A percentile compares a stretch with the other conserved stretches of the same genome.
phyloP scores from a whole-genome alignment of 352 stramenopile species.

The Pythium phragmiticola region DNA sequence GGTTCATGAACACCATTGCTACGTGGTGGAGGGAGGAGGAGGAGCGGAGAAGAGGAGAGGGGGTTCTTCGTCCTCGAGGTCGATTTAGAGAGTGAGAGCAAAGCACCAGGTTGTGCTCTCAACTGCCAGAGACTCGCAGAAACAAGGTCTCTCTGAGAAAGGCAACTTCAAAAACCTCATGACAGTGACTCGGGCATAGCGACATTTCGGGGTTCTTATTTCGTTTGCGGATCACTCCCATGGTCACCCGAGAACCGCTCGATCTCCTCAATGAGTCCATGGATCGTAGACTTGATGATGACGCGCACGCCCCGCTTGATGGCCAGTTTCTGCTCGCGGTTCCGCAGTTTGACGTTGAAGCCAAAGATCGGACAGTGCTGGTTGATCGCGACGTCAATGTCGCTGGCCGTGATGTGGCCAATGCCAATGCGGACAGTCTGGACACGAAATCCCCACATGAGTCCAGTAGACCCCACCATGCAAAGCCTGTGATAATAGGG shows the following conservation, averaged over 20 bases:
- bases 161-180: background rate
- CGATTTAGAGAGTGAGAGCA: background rate
- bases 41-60: background rate
- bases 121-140: background rate
- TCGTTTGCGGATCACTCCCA: background rate
- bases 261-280: conserved; percentile 81
- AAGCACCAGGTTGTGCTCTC: too few relatives aligned
- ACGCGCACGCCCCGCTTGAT: conserved; percentile 57
- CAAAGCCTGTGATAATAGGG: background rate
- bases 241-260: conserved; percentile 19
- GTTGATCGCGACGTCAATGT: conserved; percentile 82
- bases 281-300: conserved; percentile 67
- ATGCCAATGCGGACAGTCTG: conserved; percentile 80
- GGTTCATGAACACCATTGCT: background rate
- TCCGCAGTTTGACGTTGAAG: conserved; percentile 76
- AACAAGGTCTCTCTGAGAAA: background rate
- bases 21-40: background rate
- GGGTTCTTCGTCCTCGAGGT: background rate
- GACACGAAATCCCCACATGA: background rate
- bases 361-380: conserved; percentile 81
- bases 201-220: background rate
- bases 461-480: background rate
- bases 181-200: too few relatives aligned
- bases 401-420: conserved; percentile 69
- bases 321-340: conserved; percentile 59